Evolutionary conservation across 805 yeast species (phyloP), one percentile per base, ranked within the genome.

Genomic region (Vanderwaltozyma verrucispora): DNA sequence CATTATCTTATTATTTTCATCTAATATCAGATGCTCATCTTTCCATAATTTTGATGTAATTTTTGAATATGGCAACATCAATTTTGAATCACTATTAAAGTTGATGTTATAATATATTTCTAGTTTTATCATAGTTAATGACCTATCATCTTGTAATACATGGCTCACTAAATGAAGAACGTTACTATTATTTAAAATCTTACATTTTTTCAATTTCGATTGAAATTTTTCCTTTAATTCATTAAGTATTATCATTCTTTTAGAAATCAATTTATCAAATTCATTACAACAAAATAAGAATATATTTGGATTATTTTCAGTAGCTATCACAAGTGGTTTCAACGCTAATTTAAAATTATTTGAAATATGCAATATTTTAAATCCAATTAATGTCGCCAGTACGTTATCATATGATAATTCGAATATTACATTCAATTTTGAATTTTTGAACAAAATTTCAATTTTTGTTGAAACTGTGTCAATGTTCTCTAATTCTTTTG

Each of bases 231-330:
- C 21, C 8, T 30, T 12, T 16, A 36, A 6, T 3, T 21, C 23
- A 6, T 31, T 28, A 4, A 47, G 29, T 17, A 50, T 25, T 12
- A 15, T 33, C 4, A 33, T 15, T 20, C 54, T 40, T 25, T 39
- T 44, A 15, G 15, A 19, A 13, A 40, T 33, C 10, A 55, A 31
- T 38, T 52, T 43, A 26, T 51, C 50, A 33, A 37, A 48, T 36
- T 55, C 59, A 36, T 38, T 36, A 14, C 53, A 47, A n/a, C 44
- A 45, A 29, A 50, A 44, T n/a, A 55, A 36, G 2, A 55, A 33
- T 9, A 36, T n/a, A 10, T 37, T 40, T 2, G 50, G 42, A 23
- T 46, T 33, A 4, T 32, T 34, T 16, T 30, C 15, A 19, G 35
- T 30, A 7, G 23, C 16, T 3, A 20, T 15, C 8, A 40, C 9